Base-by-base conservation (phyloP, 2,329 filamentous ascomycete genomes). In the Penicillium capsulatum region DNA sequence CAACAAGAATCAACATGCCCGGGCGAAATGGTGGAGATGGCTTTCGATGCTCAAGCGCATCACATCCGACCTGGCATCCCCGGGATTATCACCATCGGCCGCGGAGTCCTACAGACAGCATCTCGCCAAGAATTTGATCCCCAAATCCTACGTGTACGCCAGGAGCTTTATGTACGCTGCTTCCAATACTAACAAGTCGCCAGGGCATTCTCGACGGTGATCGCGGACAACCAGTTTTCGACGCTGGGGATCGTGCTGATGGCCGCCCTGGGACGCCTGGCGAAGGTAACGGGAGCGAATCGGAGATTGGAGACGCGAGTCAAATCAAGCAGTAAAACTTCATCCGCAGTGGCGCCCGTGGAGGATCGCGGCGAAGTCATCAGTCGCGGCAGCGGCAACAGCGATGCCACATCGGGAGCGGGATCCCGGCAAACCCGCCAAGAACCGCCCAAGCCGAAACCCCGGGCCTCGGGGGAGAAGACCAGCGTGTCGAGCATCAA, bases 1-100 rank as follows among this genome's bases (percentile, higher is more conserved):
- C 55, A 92, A 96, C 71, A 83, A 82, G 59, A 97, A 96, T 69
- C 91, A 97, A 68, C 91, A 97, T 65, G 81, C 81, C 39, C 74
- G 77, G 47, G 77, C 82, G 19, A 79, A 80, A 59, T 98, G 91
- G 91, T 97, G 86, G 80, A 78, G 80, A 54, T 72, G 71, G 55
- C 79, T 96, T 45, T 76, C 76, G 37, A 75, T 83, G 48, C 74
- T 96, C 49, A 80, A 86, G 24, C 83, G 86, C 32, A 74, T 80
- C 40, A 62, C 84, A 7, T 66, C 68, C 7, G 74, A 75, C 38
- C 67, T 95, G 2, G 54, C 61, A 31, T 70, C 69, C 14, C 46
- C 74, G 29, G 50, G 66, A 43, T 19, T 39, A 27, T 31, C 36
- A 10, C 34, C 28, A 24, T 30, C 16, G 5, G 29, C 38, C 15